Percentiles rank a stretch among this genome's conserved stretches.
Conservation (phyloP, 2,329 filamentous ascomycete species). For the Thielaviopsis ethacetica region DNA sequence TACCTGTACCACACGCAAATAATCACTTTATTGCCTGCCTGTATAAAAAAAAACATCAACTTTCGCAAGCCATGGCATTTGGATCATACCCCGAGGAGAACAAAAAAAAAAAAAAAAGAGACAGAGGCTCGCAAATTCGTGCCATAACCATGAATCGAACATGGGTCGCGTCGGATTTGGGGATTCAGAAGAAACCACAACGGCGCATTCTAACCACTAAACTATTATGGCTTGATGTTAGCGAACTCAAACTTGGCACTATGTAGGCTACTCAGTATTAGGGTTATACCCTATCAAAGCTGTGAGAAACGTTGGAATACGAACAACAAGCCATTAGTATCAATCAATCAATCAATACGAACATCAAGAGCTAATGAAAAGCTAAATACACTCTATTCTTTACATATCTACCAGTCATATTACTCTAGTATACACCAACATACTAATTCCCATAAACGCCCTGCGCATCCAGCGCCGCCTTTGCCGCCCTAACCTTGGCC, state of each 20-base stretch:
- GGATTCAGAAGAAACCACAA: conserved; percentile 4
- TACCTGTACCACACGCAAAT: neutral
- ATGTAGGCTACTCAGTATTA: neutral
- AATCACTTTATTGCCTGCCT: neutral
- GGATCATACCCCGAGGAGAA: too few species aligned
- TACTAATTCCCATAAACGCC: neutral
- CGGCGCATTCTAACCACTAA: conserved; percentile 12
- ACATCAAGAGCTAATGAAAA: too few species aligned
- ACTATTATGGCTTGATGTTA: conserved; percentile 9
- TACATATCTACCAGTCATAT: neutral
- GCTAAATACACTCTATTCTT: too few species aligned
- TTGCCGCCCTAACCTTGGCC: conserved; percentile 37
- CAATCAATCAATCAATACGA: too few species aligned
- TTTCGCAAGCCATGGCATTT: too few species aligned
- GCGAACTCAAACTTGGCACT: neutral
- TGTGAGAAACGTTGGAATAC: too few species aligned
- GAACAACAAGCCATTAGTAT: too few species aligned
- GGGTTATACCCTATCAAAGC: neutral
- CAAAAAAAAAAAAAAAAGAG: neutral
- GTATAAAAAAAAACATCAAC: neutral
- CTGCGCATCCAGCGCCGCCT: neutral
- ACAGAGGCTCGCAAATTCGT: neutral
- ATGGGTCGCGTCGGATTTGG: conserved; percentile 11
- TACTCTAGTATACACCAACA: neutral
- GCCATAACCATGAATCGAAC: conserved; percentile 13